Evolutionary conservation across 1,139 yeast species (phyloP), one percentile per base, ranked within the genome.

Genomic region (Geotrichum armillariae): DNA sequence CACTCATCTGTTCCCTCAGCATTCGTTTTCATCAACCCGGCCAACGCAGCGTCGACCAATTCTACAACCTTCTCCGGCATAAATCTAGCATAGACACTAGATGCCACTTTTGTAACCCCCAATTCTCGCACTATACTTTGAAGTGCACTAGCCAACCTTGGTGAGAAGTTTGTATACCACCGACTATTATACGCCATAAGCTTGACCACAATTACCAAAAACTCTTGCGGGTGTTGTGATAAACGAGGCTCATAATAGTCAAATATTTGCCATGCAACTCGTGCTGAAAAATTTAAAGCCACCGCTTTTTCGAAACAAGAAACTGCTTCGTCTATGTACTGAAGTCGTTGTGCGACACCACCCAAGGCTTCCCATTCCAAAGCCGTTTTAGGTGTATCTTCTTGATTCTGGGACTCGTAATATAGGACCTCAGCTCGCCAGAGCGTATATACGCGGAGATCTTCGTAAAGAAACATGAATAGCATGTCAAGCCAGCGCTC

Each of bases 321-420:
- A 11, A 89, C 75, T 0, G 95, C 95, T 61, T 88, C 93, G 54
- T 83, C 83, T 64, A 71, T 80, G 64, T 89, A 90, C 63, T 85
- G 84, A 41, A 91, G 79, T 55, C 96, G 78, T 60, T 78, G 78
- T 4, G 95, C 90, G 39, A 89, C 81, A 49, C 81, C 75, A 0
- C 97, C 99, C 56, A 91, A 77, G 38, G 90, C 76, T 67, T 91
- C 96, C 98, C 98, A 93, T 68, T 93, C 98, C 52, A 87, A 72
- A 0, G 96, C 86, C 50, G 89, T 80, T 68, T 87, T 90, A 61
- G 80, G 81, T 12, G 25, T 21, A 58, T 84, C 78, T 41, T 82
- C 84, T 67, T 80, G 76, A 66, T 85, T 86, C 60, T 83, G 87
- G 20, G 86, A 82, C 60, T 78, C 79, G 64, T 87, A 88, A 57